Percentiles rank a stretch among this genome's conserved stretches.
Conservation (phyloP, 495 filamentous ascomycete genomes). For the Alectoria sarmentosa region DNA sequence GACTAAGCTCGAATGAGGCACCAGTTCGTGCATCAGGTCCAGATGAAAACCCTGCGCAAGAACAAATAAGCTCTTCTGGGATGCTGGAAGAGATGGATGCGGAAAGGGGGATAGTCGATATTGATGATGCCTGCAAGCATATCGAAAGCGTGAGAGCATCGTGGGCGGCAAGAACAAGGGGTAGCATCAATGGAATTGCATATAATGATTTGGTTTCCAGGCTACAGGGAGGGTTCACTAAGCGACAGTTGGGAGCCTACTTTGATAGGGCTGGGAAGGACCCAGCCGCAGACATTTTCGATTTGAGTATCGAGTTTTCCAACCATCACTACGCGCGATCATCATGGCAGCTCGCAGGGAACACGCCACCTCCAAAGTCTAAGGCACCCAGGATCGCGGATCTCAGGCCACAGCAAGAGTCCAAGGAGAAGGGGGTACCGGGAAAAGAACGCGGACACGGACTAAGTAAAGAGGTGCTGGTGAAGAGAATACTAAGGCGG, state of each 20-base stretch:
- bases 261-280: neutral
- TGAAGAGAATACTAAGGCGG: conserved; percentile 37
- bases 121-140: conserved; percentile 19
- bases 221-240: conserved; percentile 21
- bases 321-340: conserved; percentile 17
- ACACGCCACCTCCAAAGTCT: neutral
- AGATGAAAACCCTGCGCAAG: neutral
- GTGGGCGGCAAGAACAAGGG: conserved; percentile 11
- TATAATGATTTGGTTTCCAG: conserved; percentile 15
- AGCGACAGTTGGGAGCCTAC: conserved; percentile 19
- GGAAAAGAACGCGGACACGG: conserved; percentile 16
- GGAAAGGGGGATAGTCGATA: conserved; percentile 20
- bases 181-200: neutral
- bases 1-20: neutral
- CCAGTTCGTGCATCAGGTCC: neutral
- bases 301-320: conserved; percentile 6
- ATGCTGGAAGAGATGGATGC: conserved; percentile 20
- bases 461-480: conserved; percentile 32
- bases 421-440: neutral
- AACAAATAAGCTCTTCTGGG: conserved; percentile 17
- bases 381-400: conserved; percentile 11
- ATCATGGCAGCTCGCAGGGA: conserved; percentile 12
- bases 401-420: conserved; percentile 6
- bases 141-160: conserved; percentile 15
- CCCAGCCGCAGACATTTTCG: conserved; percentile 4